These are phyloP conservation scores for Rauvolfia tetraphylla DNA, from an alignment of 257 asterid genomes.

Conservation along the genomic window DNA sequence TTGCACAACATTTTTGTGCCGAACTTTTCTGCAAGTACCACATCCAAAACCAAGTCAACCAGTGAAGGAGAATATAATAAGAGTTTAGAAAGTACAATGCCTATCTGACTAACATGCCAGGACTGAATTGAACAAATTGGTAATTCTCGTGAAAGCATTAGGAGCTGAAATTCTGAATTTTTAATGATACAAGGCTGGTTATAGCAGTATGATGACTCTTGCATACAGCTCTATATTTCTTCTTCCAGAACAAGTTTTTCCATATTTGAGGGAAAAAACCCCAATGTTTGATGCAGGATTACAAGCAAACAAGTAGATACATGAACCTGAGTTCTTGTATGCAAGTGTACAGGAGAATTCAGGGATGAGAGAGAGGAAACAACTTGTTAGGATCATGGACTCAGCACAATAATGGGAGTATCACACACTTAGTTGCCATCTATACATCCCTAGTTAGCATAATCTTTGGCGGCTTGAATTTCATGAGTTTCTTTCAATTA, in stretches of 20 bases:
- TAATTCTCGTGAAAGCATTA: background rate
- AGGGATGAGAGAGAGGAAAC: background rate
- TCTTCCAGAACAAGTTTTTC: background rate
- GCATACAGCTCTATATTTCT: background rate
- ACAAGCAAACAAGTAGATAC: background rate
- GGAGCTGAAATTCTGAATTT: background rate
- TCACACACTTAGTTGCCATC: background rate
- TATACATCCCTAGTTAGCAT: background rate
- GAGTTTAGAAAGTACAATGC: background rate
- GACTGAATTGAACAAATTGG: background rate
- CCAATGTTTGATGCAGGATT: background rate
- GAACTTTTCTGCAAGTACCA: constrained; percentile 79
- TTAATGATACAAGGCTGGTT: background rate
- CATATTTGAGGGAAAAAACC: background rate
- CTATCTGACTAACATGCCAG: background rate
- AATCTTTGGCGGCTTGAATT: background rate
- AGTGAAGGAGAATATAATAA: constrained; percentile 6
- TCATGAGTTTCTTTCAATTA: background rate
- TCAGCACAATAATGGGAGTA: background rate
- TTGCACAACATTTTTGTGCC: constrained; percentile 96
- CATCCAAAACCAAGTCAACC: constrained; percentile 6
- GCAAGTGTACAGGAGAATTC: background rate
- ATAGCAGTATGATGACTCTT: background rate
- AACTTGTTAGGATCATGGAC: background rate
- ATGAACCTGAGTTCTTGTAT: background rate